These are phyloP conservation scores for Salvia sclarea DNA, from an alignment of 305 asterid species.

Conservation along the genomic window DNA sequence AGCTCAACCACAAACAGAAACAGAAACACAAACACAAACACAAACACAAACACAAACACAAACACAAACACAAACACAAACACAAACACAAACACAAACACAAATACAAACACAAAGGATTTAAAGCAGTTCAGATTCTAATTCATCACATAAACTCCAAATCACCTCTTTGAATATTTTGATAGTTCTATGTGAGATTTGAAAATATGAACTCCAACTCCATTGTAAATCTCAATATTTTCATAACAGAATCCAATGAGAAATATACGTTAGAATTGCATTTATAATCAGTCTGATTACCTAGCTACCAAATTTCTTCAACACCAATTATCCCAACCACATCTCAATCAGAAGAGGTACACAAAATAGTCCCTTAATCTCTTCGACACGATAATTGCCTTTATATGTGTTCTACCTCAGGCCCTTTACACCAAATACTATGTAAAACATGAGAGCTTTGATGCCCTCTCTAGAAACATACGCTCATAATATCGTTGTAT, in stretches of 20 bases:
- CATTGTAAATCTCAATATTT: not conserved
- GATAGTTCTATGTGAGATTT: not conserved
- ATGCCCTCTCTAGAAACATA: conserved; percentile 4
- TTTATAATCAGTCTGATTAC: conserved; percentile 12
- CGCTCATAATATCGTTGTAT: not conserved
- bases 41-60: conserved; percentile 2
- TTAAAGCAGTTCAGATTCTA: not conserved
- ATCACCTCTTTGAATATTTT: not conserved
- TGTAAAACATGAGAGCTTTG: not conserved
- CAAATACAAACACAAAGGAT: not conserved
- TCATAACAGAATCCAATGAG: conserved; percentile 7
- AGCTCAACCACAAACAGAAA: too few species aligned
- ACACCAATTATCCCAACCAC: not conserved
- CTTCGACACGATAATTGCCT: not conserved
- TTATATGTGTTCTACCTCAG: not conserved
- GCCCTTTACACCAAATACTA: not conserved
- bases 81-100: conserved; percentile 3
- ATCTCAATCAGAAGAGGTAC: not conserved
- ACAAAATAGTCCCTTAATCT: not conserved
- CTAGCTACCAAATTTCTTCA: not conserved
- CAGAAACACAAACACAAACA: not conserved
- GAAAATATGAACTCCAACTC: not conserved
- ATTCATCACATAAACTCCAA: not conserved
- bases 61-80: conserved; percentile 3
- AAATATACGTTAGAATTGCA: conserved; percentile 1